Percentiles rank a stretch among this genome's conserved stretches.
Evolutionary conservation across 331 rosid species (phyloP).

Genomic region (Pyracantha coccinea): DNA sequence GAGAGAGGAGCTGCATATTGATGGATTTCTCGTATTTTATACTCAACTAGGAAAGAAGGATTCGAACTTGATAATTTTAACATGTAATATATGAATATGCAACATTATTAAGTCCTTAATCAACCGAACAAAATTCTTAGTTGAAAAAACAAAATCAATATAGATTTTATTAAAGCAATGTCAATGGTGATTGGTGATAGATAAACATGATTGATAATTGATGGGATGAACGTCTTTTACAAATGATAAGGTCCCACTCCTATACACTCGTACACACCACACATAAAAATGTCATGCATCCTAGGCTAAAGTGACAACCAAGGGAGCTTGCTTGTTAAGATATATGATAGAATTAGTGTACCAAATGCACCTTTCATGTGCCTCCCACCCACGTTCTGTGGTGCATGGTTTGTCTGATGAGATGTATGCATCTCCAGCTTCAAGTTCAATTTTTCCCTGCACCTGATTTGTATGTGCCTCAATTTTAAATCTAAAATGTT

Average conservation of each 20-base stretch:
- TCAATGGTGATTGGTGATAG: not conserved
- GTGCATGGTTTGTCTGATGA: conserved; percentile 47
- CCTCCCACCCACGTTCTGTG: conserved; percentile 41
- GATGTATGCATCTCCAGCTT: conserved; percentile 14
- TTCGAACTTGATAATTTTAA: no score
- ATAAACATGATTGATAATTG: conserved; percentile 6
- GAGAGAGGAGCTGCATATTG: no score
- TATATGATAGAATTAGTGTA: not conserved
- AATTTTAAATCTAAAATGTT: not conserved
- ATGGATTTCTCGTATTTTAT: no score
- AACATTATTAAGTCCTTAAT: not conserved
- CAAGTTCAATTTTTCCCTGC: conserved; percentile 14
- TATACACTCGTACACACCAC: not conserved
- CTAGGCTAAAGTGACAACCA: conserved; percentile 4
- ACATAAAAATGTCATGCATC: not conserved
- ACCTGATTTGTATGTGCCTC: conserved; percentile 36
- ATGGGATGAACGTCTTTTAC: not conserved
- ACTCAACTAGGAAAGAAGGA: no score
- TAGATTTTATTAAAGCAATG: not conserved
- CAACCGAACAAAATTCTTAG: not conserved
- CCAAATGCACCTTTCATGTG: conserved; percentile 38
- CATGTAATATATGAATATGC: no score
- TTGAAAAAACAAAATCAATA: not conserved
- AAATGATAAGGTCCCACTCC: conserved; percentile 1
- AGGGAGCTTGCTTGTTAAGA: not conserved